Base-by-base conservation (phyloP, 2,329 filamentous ascomycete species). In the Paecilomyces formosus region DNA sequence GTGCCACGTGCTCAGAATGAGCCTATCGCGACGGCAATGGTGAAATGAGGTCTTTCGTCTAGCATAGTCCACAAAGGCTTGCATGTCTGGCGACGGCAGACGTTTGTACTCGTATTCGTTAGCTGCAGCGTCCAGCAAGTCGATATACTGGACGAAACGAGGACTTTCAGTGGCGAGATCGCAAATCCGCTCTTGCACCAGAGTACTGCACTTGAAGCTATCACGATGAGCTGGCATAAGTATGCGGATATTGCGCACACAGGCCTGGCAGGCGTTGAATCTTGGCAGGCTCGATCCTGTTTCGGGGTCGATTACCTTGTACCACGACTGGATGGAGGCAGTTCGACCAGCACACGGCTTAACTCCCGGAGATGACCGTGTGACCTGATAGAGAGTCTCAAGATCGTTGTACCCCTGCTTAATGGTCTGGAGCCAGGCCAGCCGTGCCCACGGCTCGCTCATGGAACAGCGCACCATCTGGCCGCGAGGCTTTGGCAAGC, bases 371-470 rank as follows among this genome's bases (percentile, higher is more conserved):
- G 82, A 77, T 45, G 90, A 82, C 9, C 83, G 81, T 4, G 88
- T 86, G 33, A 96, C 80, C 39, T 83, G 82, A 59, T 88, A 84
- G 30, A 97, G 79, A 4, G 95, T 75, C 12, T 83, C 82, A 49
- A 94, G 76, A 63, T 90, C 85, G 2, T 82, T 79, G 18, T 83
- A 79, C 12, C 84, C 76, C 63, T 90, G 84, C 72, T 92, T 91
- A 56, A 89, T 77, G 1, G 87, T 92, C 62, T 96, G 80, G 2
- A 92, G 80, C 85, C 89, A 96, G 0, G 92, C 92, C 45, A 96
- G 85, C 28, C 90, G 86, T 66, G 90, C 88, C 90, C 92, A 97
- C 0, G 88, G 84, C 12, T 85, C 82, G 30, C 89, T 90, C 72
- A 97, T 90, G 63, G 92, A 88, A 74, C 93, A 97, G 53, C 82